Evolutionary conservation across 2,329 filamentous ascomycete genomes (phyloP).

Genomic region (Nemania bipapillata): DNA sequence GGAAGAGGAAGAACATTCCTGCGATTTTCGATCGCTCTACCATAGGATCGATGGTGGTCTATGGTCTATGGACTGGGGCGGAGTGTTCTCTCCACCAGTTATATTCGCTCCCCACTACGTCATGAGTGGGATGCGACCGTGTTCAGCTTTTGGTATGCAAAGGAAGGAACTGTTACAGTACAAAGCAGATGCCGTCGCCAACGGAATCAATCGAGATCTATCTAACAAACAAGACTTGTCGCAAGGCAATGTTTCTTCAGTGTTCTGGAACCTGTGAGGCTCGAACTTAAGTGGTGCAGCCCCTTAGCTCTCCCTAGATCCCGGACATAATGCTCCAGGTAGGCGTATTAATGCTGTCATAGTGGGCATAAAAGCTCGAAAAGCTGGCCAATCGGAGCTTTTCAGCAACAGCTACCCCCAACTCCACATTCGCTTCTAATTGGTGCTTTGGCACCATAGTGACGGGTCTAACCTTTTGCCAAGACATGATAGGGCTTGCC

Average conservation of each 20-base stretch:
- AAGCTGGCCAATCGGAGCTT: slow-evolving; percentile 2
- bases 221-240: too few relatives aligned
- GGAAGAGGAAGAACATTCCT: background rate
- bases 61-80: background rate
- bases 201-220: slow-evolving; percentile 1
- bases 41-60: background rate
- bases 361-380: background rate
- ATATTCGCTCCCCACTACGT: background rate
- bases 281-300: background rate
- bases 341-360: slow-evolving; percentile 29
- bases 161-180: background rate
- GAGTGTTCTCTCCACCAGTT: background rate
- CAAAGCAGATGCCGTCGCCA: background rate
- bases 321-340: background rate
- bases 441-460: background rate
- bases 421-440: slow-evolving; percentile 11
- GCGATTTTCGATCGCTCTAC: background rate
- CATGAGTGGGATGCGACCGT: too few relatives aligned
- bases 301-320: background rate
- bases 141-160: too few relatives aligned
- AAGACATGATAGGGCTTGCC: background rate
- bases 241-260: background rate
- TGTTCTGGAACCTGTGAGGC: slow-evolving; percentile 28
- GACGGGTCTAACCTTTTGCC: background rate
- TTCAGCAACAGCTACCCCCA: background rate